A percentile compares a stretch with the other conserved stretches of the same genome.
Evolutionary conservation across 2,329 filamentous ascomycete species (phyloP).

Genomic region (Curvularia sp.): DNA sequence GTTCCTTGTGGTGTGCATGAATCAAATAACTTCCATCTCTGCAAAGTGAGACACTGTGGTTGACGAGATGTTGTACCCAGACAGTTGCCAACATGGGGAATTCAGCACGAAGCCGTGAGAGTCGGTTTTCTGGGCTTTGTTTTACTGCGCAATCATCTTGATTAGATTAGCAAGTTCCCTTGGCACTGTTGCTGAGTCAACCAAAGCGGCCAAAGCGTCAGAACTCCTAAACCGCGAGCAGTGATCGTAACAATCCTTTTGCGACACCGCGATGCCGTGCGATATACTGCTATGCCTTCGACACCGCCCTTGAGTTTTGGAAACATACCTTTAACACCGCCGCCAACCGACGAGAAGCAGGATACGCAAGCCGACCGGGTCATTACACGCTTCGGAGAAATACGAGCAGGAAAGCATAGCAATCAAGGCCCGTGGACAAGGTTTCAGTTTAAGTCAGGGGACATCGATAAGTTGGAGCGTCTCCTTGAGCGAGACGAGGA

Average conservation of each 20-base stretch:
- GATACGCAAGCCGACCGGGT: constrained; percentile 21
- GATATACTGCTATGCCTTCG: constrained; percentile 23
- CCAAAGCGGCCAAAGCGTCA: constrained; percentile 8
- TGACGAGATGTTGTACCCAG: neutral
- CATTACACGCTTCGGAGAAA: constrained; percentile 28
- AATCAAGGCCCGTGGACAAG: constrained; percentile 18
- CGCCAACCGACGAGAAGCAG: constrained; percentile 27
- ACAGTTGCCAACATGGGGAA: neutral
- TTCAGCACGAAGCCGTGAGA: neutral
- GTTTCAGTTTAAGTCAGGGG: constrained; percentile 26
- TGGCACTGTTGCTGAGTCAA: constrained; percentile 25
- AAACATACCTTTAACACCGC: constrained; percentile 29
- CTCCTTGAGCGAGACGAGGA: constrained; percentile 20
- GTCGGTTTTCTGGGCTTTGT: neutral
- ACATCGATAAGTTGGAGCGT: constrained; percentile 25
- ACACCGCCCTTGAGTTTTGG: constrained; percentile 27
- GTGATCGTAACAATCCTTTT: constrained; percentile 4
- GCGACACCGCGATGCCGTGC: constrained; percentile 21
- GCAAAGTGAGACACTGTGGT: neutral
- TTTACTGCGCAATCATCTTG: neutral
- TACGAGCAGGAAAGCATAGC: constrained; percentile 23
- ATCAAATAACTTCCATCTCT: neutral
- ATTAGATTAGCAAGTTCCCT: neutral
- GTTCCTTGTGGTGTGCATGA: neutral
- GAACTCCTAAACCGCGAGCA: constrained; percentile 2